Base-by-base conservation (phyloP, 2,329 filamentous ascomycete species). In the Plenodomus lindquistii region DNA sequence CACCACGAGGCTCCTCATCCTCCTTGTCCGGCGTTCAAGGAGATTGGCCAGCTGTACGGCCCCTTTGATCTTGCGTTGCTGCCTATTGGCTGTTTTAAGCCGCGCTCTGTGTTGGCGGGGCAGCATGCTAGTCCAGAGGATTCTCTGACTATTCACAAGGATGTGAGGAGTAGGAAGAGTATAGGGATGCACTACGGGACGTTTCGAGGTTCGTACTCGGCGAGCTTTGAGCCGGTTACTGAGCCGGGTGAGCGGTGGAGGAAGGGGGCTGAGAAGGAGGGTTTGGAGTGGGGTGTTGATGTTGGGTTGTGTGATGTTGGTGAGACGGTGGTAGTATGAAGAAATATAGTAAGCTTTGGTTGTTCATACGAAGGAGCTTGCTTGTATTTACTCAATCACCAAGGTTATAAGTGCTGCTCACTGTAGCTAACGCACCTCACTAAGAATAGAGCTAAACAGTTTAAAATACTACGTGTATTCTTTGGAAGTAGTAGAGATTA, bases 141-240 rank as follows among this genome's bases (percentile, higher is more conserved):
- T 51, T 75, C 75, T 5, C 55, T 80, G 1, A 61, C 72, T 21
- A 78, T 81, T 37, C 78, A 80, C 46, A 72, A 73, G 42, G 77
- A 78, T 46, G 59, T 81, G 37, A 68, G 56, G 37, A 77, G 76
- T 44, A 76, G 70, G 61, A 74, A 73, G 54, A 79, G 75, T 24
- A 72, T 81, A 20, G 78, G 76, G 0, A 81, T 80, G 78, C 79
- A 81, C 48, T 81, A 75, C 52, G 78, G 78, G 0, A 80, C 78
- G 0, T 71, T 80, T 0, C 56, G 77, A 44, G 77, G 77, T 15
- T 72, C 70, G 0, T 58, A 79, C 3, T 76, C 72, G 36, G 72
- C 65, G 11, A 69, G 74, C 7, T 80, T 75, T 46, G 78, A 81
- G 51, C 77, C 78, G 42, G 78, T 80, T 1, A 72, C 73, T 3